A percentile compares a stretch with the other conserved stretches of the same genome.
These are phyloP conservation scores for Phylloporus scabripes DNA, from an alignment of 768 basidiomycete genomes.

Conservation along the genomic window DNA sequence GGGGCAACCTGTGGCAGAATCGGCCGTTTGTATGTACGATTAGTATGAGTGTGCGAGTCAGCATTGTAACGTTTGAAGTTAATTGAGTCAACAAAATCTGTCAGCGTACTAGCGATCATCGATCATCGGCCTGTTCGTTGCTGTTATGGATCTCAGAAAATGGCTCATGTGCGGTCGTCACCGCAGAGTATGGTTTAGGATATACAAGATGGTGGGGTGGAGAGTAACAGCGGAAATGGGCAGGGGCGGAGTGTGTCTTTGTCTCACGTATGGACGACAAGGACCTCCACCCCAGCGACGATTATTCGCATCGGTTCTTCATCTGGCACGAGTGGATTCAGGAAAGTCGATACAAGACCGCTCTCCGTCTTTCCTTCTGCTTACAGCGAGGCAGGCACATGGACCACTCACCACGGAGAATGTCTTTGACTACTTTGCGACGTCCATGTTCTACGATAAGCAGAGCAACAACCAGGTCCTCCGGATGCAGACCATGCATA, in stretches of 20 bases:
- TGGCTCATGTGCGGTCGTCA: too few species aligned
- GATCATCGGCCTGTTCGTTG: too few species aligned
- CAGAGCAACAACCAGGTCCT: conserved; percentile 89
- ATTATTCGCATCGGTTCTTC: conserved; percentile 78
- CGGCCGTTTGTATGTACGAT: conserved; percentile 11
- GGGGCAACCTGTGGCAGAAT: neutral
- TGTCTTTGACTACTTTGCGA: conserved; percentile 86
- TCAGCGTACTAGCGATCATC: too few species aligned
- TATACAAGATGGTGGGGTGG: too few species aligned
- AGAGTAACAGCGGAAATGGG: too few species aligned
- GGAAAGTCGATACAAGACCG: conserved; percentile 34
- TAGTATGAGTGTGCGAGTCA: neutral
- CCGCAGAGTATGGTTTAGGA: too few species aligned
- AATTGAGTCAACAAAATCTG: too few species aligned
- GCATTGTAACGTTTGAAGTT: neutral
- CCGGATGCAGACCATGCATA: conserved; percentile 91
- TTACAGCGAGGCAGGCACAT: conserved; percentile 43
- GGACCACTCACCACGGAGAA: conserved; percentile 72
- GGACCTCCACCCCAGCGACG: conserved; percentile 76
- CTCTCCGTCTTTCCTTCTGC: neutral
- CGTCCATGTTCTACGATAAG: conserved; percentile 92
- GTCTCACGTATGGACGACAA: conserved; percentile 39
- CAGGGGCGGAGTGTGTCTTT: neutral
- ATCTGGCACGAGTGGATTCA: conserved; percentile 92
- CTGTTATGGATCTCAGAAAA: too few species aligned